Evolutionary conservation across 2,329 filamentous ascomycete genomes (phyloP), one percentile per base, ranked within the genome.

Genomic region (Fonsecaea pugnacius): DNA sequence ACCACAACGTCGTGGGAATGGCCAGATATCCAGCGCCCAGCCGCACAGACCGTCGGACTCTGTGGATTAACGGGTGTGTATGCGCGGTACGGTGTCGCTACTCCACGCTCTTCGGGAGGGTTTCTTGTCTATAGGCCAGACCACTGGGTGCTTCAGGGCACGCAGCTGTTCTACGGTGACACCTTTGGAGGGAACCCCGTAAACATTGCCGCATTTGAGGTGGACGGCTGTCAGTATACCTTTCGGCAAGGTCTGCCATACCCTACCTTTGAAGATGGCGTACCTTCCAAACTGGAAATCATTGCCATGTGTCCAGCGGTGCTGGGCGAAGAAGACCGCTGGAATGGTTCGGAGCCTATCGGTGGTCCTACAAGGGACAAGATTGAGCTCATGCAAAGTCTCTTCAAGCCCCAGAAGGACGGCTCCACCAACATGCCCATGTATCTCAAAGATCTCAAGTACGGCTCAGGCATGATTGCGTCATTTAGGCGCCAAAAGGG

Each of bases 281-380:
- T 7, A 10, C 32, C 52, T 30, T 30, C 32, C n/a, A 55, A 8
- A 9, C 27, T 55, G 27, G 52, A 55, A 32, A 55, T 55, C 52
- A 55, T 55, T 32, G 52, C 52, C 52, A 55, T 55, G 52, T 55
- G 52, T 18, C 52, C 52, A 4, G 52, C 52, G 9, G 33, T 32
- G 16, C 33, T 30, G n/a, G 52, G 52, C 18, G 52, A 55, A 55
- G 9, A 32, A 35, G 52, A 55, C 32, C 24, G 27, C 21, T 55
- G 27, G 27, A 35, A 35, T 10, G 52, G 52, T n/a, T 21, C n/a
- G 24, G 52, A 55, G 32, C 24, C 52, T 12, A 30, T 55, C 35
- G 52, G 52, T 35, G 52, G 27, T 18, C 52, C 52, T 18, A 16
- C 5, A n/a, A 38, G 36, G 36, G 36, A 38, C 36, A 38, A 38